Percentiles rank a stretch among this genome's conserved stretches.
Conservation (phyloP, 1,139 yeast species). For the Ashbya aceris region DNA sequence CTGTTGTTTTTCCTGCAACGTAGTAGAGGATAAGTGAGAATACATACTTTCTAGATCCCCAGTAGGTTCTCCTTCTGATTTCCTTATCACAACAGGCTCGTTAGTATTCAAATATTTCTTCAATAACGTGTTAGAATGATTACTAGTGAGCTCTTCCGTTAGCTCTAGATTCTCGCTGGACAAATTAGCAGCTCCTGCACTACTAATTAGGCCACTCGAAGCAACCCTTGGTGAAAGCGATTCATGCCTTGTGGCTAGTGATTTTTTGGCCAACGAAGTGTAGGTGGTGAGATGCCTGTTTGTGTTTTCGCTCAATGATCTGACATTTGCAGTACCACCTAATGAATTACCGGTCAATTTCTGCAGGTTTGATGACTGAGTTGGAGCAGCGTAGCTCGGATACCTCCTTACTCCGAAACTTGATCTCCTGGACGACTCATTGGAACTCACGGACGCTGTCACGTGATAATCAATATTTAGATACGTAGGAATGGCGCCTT, state of each 20-base stretch:
- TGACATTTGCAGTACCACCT: background rate
- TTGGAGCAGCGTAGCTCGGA: constrained; percentile 30
- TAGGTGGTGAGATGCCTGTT: background rate
- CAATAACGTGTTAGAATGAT: constrained; percentile 20
- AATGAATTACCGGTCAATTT: constrained; percentile 9
- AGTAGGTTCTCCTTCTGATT: constrained; percentile 3
- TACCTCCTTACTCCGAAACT: constrained; percentile 17
- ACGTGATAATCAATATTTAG: constrained; percentile 19
- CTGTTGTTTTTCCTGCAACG: constrained; percentile 9
- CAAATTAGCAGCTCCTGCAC: background rate
- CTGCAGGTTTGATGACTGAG: constrained; percentile 21
- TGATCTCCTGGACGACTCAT: constrained; percentile 14
- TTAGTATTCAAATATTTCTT: constrained; percentile 20
- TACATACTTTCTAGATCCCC: constrained; percentile 10
- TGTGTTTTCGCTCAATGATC: constrained; percentile 23
- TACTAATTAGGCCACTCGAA: background rate
- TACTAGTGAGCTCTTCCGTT: constrained; percentile 22
- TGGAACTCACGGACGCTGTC: constrained; percentile 7
- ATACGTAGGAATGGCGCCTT: constrained; percentile 43
- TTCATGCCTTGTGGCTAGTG: background rate
- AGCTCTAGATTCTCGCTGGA: constrained; percentile 17
- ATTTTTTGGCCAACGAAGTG: constrained; percentile 3
- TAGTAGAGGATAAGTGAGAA: constrained; percentile 9
- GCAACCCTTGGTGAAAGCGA: background rate
- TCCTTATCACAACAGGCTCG: constrained; percentile 3